Base-by-base conservation (phyloP, 2,329 filamentous ascomycete genomes). In the Corniculantispora saksenae region DNA sequence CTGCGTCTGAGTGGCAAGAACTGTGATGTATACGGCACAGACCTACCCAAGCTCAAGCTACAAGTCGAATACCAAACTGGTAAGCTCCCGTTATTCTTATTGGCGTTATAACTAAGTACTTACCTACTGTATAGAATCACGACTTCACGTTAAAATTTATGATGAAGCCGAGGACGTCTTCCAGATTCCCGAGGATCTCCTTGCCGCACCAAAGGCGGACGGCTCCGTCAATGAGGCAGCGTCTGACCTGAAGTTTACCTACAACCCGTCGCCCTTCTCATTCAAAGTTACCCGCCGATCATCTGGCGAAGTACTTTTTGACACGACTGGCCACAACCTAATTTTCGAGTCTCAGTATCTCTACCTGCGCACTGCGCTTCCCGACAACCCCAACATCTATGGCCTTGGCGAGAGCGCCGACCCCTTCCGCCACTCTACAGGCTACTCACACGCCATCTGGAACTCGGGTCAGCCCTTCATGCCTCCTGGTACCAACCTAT, bases 321-420 rank as follows among this genome's bases (percentile, higher is more conserved):
- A 94, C 70, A 91, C 90, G 0, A 86, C 87, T 0, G 88, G 83
- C 1, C 84, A 85, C 4, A 80, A 82, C 10, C 78, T 95, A 13
- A 81, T 95, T 51, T 95, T 93, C 70, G 89, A 95, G 77, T 87
- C 86, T 13, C 91, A 95, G 75, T 95, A 93, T 71, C 77, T 95
- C 27, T 86, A 89, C 23, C 81, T 94, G 66, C 84, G 90, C 51
- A 94, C 91, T 2, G 85, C 82, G 66, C 81, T 95, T 13, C 91
- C 92, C 0, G 76, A 85, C 1, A 80, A 87, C 61, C 90, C 91
- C 0, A 86, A 90, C 70, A 79, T 95, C 7, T 95, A 95, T 73
- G 92, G 92, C 0, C 82, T 94, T 2, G 92, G 92, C 43, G 91
- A 94, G 77, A 90, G 93, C 73, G 89, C 86, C 2, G 91, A 94